Conservation (phyloP, 495 filamentous ascomycete species). For the Amorphotheca resinae region DNA sequence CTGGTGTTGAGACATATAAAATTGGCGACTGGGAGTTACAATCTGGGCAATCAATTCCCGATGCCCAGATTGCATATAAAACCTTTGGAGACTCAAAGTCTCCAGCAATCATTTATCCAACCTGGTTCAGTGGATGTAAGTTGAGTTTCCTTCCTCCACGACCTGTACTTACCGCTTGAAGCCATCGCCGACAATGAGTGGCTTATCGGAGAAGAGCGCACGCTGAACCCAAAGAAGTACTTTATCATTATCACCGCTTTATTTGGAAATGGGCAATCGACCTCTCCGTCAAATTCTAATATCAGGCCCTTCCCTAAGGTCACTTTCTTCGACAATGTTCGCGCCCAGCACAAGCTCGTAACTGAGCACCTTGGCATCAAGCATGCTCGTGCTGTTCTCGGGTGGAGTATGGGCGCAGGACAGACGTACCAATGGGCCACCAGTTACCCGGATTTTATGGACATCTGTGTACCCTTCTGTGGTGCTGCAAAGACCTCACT, state of each 20-base stretch:
- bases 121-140: constrained; percentile 47
- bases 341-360: constrained; percentile 51
- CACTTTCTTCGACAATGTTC: constrained; percentile 57
- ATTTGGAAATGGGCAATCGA: constrained; percentile 63
- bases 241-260: constrained; percentile 60
- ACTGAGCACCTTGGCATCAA: constrained; percentile 50
- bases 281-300: constrained; percentile 48
- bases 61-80: constrained; percentile 57
- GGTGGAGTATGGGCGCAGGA: constrained; percentile 60
- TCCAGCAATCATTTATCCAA: constrained; percentile 60
- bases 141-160: constrained; percentile 16
- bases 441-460: constrained; percentile 58
- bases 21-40: constrained; percentile 53
- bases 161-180: constrained; percentile 1
- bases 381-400: constrained; percentile 50
- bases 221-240: constrained; percentile 47
- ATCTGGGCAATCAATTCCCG: constrained; percentile 39
- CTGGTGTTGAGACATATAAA: constrained; percentile 31
- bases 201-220: constrained; percentile 50
- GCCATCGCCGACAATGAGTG: constrained; percentile 50
- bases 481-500: constrained; percentile 52
- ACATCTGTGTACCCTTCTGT: constrained; percentile 54
- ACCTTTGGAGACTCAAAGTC: constrained; percentile 49
- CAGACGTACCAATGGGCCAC: constrained; percentile 63
- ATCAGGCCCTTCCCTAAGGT: constrained; percentile 46